These are phyloP conservation scores for Caloboletus inedulis DNA, from an alignment of 1,284 basidiomycete species.

Conservation along the genomic window DNA sequence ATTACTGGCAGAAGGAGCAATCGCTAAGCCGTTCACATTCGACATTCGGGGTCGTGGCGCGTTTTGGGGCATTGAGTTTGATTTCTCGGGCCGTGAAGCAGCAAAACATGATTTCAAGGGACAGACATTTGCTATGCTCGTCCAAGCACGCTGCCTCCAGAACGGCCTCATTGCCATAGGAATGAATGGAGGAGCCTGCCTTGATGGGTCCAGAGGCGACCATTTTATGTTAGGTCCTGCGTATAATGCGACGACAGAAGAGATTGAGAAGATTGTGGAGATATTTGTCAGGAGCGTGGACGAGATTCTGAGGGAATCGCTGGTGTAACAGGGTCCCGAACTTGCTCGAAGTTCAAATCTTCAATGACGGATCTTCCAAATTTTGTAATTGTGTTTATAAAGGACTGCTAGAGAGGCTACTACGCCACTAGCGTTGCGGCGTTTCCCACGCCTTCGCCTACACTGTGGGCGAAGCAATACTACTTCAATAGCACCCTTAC, in stretches of 20 bases:
- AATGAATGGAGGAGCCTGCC: conserved; percentile 63
- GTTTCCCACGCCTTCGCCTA: conserved; percentile 34
- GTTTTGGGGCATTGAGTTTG: conserved; percentile 83
- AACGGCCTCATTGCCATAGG: conserved; percentile 71
- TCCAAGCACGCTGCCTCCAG: conserved; percentile 62
- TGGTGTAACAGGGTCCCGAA: conserved; percentile 8
- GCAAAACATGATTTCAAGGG: conserved; percentile 48
- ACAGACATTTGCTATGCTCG: conserved; percentile 53
- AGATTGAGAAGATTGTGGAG: conserved; percentile 65
- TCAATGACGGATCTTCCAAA: background rate
- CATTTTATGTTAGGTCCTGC: conserved; percentile 70
- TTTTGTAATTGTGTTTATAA: background rate
- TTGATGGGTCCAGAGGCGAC: conserved; percentile 70
- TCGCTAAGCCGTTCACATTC: conserved; percentile 63
- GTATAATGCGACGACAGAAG: conserved; percentile 65
- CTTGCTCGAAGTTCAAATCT: background rate
- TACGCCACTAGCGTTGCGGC: conserved; percentile 12
- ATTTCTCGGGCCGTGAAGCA: conserved; percentile 48
- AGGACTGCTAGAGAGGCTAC: background rate
- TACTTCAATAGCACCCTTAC: conserved; percentile 29
- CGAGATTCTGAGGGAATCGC: conserved; percentile 48
- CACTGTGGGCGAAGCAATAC: conserved; percentile 25
- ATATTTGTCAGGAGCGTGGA: conserved; percentile 62
- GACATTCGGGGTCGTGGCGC: conserved; percentile 77
- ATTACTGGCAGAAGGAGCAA: conserved; percentile 51